phyloP scores from a whole-genome alignment of 441 rosid species.

The Arabidopsis hybrid region DNA sequence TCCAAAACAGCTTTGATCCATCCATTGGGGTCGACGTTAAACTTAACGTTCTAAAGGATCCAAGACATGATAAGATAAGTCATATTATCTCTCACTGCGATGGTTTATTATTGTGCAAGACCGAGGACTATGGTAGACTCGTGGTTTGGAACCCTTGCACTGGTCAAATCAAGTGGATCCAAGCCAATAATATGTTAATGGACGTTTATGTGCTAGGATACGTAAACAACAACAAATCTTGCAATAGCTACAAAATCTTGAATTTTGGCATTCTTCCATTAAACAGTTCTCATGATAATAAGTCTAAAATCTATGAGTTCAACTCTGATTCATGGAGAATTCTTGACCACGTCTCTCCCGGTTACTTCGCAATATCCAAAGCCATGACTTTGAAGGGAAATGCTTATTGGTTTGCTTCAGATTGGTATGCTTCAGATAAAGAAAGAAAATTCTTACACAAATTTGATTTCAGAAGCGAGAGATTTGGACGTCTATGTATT shows the following conservation, averaged over 20 bases:
- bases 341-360: background rate
- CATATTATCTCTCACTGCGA: background rate
- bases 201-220: no score
- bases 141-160: background rate
- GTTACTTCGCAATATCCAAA: background rate
- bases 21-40: background rate
- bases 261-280: no score
- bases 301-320: background rate
- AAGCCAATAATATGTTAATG: no score
- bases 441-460: background rate
- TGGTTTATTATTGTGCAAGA: background rate
- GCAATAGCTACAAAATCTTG: no score
- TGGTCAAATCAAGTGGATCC: no score
- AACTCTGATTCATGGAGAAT: background rate
- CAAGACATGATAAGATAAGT: background rate
- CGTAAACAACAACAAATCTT: no score
- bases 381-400: background rate
- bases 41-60: background rate
- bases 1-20: background rate
- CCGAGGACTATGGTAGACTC: background rate
- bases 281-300: background rate
- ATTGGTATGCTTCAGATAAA: background rate
- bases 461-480: background rate
- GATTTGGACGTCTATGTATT: background rate
- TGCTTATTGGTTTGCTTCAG: background rate